These are phyloP conservation scores for Microstegium vimineum DNA, from an alignment of 176 grass and related monocot genomes.

Conservation along the genomic window DNA sequence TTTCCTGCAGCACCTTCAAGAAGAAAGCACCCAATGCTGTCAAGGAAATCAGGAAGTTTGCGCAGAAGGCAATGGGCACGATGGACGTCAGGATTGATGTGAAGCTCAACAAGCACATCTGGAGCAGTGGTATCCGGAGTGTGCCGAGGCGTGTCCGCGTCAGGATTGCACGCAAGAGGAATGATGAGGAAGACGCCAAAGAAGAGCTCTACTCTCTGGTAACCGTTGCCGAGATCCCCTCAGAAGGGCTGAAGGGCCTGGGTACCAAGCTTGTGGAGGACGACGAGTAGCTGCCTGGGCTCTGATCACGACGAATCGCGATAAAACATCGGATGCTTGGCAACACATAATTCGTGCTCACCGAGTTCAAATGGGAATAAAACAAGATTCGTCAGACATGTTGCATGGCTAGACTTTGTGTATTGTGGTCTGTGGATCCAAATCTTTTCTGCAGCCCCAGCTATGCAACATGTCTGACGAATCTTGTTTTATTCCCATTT, in stretches of 20 bases:
- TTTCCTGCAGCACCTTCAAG: conserved; percentile 47
- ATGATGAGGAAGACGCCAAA: conserved; percentile 88
- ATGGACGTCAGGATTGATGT: conserved; percentile 45
- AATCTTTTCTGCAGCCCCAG: not conserved
- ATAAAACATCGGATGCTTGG: no score
- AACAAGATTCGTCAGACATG: not conserved
- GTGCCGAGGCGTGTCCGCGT: conserved; percentile 78
- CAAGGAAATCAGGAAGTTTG: conserved; percentile 49
- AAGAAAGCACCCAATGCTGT: conserved; percentile 42
- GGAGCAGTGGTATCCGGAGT: conserved; percentile 81
- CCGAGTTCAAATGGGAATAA: not conserved
- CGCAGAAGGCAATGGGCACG: conserved; percentile 38
- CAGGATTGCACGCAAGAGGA: conserved; percentile 85
- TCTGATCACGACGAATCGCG: no score
- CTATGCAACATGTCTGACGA: not conserved
- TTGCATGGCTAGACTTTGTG: not conserved
- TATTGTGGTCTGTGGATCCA: not conserved
- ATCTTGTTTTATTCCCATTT: not conserved
- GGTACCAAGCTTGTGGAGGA: conserved; percentile 76
- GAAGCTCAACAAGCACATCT: conserved; percentile 97
- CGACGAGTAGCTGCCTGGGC: not conserved
- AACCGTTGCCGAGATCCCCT: conserved; percentile 70
- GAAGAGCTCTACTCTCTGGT: conserved; percentile 93
- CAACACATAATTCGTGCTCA: no score
- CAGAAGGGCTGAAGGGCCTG: conserved; percentile 72